Evolutionary conservation across 371 early-diverging fungal species (phyloP).

Genomic region (Batrachochytrium dendrobatidis): DNA sequence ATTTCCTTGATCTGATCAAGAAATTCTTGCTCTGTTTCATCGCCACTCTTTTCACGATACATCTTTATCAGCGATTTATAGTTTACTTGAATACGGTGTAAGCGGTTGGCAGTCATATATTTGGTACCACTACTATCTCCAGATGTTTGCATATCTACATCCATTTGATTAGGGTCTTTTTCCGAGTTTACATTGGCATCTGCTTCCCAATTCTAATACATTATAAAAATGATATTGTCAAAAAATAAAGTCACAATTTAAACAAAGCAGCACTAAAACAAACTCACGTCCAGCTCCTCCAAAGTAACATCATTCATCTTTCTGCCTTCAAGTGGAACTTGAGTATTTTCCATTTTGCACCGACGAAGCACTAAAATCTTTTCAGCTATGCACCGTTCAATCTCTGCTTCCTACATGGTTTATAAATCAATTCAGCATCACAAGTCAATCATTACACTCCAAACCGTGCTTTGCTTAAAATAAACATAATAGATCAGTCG

Average conservation of each 20-base stretch:
- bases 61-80: slow-evolving; percentile 47
- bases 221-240: background rate
- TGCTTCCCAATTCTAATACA: slow-evolving; percentile 5
- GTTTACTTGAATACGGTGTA: slow-evolving; percentile 50
- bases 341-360: slow-evolving; percentile 88
- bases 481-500: no score
- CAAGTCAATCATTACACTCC: no score
- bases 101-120: slow-evolving; percentile 19
- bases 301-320: slow-evolving; percentile 62
- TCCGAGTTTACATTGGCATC: no score
- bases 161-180: slow-evolving; percentile 17
- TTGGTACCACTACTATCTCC: no score
- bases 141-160: slow-evolving; percentile 23
- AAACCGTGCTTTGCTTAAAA: no score
- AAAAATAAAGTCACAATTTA: background rate
- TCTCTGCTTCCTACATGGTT: slow-evolving; percentile 63
- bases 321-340: slow-evolving; percentile 57
- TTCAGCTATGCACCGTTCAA: slow-evolving; percentile 69
- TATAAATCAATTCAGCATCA: no score
- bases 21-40: slow-evolving; percentile 59
- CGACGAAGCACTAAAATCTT: slow-evolving; percentile 69
- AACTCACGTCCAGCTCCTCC: slow-evolving; percentile 50
- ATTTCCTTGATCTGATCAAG: slow-evolving; percentile 58
- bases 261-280: background rate
- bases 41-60: slow-evolving; percentile 39